These are phyloP conservation scores for Colletotrichum eremochloae DNA, from an alignment of 2,329 filamentous ascomycete species.

Conservation along the genomic window DNA sequence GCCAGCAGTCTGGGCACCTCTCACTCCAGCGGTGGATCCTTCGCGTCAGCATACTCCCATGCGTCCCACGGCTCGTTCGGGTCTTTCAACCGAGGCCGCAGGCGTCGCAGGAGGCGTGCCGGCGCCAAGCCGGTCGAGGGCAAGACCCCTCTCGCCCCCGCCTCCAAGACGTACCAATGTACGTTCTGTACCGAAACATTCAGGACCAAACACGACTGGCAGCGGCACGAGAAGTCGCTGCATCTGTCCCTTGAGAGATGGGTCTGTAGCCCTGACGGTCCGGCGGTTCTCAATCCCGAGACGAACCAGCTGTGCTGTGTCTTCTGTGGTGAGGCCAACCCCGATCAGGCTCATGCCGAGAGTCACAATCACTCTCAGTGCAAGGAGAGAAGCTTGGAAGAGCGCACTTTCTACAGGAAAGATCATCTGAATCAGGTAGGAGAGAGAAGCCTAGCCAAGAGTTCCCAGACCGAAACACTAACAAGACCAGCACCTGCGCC, in stretches of 20 bases:
- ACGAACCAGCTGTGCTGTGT: constrained; percentile 70
- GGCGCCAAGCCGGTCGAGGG: constrained; percentile 55
- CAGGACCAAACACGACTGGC: constrained; percentile 77
- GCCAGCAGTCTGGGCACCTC: constrained; percentile 72
- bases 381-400: constrained; percentile 72
- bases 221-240: constrained; percentile 77
- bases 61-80: constrained; percentile 69
- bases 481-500: constrained; percentile 66
- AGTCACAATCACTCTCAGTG: constrained; percentile 73
- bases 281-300: constrained; percentile 68
- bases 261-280: constrained; percentile 73
- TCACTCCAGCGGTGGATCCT: constrained; percentile 70
- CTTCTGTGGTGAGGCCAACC: constrained; percentile 70
- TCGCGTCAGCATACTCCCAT: constrained; percentile 70
- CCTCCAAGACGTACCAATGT: constrained; percentile 72
- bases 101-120: constrained; percentile 63
- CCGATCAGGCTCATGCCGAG: constrained; percentile 68
- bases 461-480: background rate
- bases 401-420: constrained; percentile 76
- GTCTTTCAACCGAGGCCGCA: constrained; percentile 62
- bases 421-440: constrained; percentile 69
- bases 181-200: constrained; percentile 79
- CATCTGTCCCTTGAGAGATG: constrained; percentile 75
- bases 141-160: constrained; percentile 53
- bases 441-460: background rate